Evolutionary conservation across 2,329 filamentous ascomycete genomes (phyloP).

Genomic region (Cercospora nicotianae): DNA sequence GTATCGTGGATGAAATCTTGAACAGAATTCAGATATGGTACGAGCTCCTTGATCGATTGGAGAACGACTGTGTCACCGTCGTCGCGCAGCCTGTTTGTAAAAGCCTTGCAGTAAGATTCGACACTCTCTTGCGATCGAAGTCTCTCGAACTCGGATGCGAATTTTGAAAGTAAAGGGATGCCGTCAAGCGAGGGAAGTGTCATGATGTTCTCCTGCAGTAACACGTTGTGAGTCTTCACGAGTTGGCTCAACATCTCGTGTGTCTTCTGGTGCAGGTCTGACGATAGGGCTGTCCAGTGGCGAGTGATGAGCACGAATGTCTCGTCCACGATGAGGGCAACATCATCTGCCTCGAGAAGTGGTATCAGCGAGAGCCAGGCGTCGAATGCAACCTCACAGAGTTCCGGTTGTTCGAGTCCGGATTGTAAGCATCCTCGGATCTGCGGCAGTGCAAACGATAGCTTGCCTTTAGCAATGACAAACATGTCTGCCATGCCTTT

Average conservation of each 20-base stretch:
- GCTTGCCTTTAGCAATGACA: conserved; percentile 67
- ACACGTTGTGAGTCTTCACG: conserved; percentile 59
- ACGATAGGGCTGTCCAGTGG: conserved; percentile 71
- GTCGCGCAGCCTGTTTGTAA: conserved; percentile 71
- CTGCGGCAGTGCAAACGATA: conserved; percentile 81
- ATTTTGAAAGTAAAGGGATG: conserved; percentile 67
- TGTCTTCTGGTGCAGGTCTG: conserved; percentile 59
- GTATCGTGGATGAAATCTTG: conserved; percentile 78
- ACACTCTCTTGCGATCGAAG: conserved; percentile 66
- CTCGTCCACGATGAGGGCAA: conserved; percentile 78
- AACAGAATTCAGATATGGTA: conserved; percentile 68
- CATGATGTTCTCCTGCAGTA: conserved; percentile 67
- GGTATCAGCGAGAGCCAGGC: conserved; percentile 81
- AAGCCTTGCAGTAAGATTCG: conserved; percentile 67
- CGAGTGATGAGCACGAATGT: conserved; percentile 84
- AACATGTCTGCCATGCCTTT: conserved; percentile 88
- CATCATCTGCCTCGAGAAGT: conserved; percentile 73
- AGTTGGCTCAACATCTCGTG: conserved; percentile 65
- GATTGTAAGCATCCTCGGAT: conserved; percentile 91
- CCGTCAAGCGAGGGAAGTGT: conserved; percentile 75
- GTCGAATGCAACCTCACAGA: conserved; percentile 76
- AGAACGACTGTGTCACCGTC: conserved; percentile 85
- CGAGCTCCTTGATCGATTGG: conserved; percentile 76
- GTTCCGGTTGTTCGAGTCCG: conserved; percentile 69
- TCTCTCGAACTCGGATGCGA: conserved; percentile 64